Conservation (phyloP, 2,329 filamentous ascomycete genomes). For the Berkeleyomyces basicola region DNA sequence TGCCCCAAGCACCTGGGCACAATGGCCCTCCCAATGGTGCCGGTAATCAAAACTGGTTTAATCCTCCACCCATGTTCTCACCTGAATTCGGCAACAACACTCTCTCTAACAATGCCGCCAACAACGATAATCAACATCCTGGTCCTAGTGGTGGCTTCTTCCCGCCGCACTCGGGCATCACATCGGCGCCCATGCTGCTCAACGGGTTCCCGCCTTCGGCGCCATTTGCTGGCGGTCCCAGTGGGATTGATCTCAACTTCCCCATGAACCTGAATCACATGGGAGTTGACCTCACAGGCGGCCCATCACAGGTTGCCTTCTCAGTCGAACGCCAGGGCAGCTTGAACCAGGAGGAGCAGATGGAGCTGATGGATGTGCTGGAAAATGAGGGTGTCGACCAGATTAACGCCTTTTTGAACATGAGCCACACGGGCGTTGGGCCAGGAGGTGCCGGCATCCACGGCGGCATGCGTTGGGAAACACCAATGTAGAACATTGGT, state of each 20-base stretch:
- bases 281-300: constrained; percentile 12
- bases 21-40: not conserved
- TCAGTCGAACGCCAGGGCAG: constrained; percentile 43
- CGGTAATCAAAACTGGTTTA: constrained; percentile 8
- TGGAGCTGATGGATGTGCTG: constrained; percentile 66
- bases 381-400: constrained; percentile 51
- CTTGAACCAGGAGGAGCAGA: constrained; percentile 64
- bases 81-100: constrained; percentile 3
- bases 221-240: constrained; percentile 7
- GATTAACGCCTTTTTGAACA: constrained; percentile 42
- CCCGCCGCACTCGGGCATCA: constrained; percentile 27
- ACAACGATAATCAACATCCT: constrained; percentile 4
- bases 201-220: constrained; percentile 17
- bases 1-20: constrained; percentile 15
- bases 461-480: constrained; percentile 11
- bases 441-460: constrained; percentile 15
- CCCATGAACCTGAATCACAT: constrained; percentile 19
- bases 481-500: constrained; percentile 1
- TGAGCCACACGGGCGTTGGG: constrained; percentile 16
- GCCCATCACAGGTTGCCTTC: constrained; percentile 19
- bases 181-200: constrained; percentile 22
- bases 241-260: constrained; percentile 17
- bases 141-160: constrained; percentile 13
- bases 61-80: constrained; percentile 12
- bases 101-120: constrained; percentile 3